phyloP scores from a whole-genome alignment of 495 filamentous ascomycete genomes.

The Penicillium lagena region DNA sequence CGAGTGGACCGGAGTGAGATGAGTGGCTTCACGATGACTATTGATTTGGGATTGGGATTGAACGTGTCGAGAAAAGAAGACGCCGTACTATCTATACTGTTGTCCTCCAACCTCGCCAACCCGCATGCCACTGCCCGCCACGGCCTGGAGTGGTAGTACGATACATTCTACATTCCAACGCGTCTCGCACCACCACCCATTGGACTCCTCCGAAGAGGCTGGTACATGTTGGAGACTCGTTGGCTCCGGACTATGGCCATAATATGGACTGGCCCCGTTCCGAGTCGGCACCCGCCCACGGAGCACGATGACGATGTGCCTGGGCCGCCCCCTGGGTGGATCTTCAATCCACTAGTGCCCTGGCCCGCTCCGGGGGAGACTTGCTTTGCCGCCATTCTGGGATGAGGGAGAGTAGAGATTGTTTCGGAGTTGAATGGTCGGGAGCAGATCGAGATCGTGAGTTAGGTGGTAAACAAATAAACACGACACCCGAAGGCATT shows the following conservation, averaged over 20 bases:
- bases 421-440: too few species aligned
- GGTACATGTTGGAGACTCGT: not conserved
- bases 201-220: constrained; percentile 10
- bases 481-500: too few species aligned
- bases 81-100: not conserved
- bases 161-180: constrained; percentile 20
- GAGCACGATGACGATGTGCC: too few species aligned
- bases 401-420: too few species aligned
- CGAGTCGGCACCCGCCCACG: too few species aligned
- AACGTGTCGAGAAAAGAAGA: too few species aligned
- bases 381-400: constrained; percentile 10
- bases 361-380: constrained; percentile 3
- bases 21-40: not conserved
- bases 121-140: constrained; percentile 16
- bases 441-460: too few species aligned
- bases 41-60: too few species aligned
- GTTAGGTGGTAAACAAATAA: too few species aligned
- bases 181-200: constrained; percentile 2
- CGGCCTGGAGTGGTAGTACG: constrained; percentile 20
- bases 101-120: constrained; percentile 18
- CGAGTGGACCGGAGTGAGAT: not conserved
- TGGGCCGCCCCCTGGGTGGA: constrained; percentile 9
- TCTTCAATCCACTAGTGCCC: constrained; percentile 11
- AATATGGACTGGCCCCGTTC: not conserved
- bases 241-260: not conserved